phyloP scores from a whole-genome alignment of 2,329 filamentous ascomycete species.

The Aspergillus sp. region DNA sequence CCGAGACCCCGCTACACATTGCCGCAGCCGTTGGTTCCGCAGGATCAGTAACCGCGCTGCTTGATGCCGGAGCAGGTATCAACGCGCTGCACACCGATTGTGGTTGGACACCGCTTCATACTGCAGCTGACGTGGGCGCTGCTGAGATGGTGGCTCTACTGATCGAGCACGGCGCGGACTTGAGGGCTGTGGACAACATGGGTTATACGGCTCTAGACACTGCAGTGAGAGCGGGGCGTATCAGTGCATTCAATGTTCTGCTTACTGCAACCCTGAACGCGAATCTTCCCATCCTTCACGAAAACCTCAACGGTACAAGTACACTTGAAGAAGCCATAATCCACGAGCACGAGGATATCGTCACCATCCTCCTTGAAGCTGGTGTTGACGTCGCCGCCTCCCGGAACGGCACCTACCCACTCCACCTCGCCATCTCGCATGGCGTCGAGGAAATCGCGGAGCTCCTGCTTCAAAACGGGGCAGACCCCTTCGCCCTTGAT shows the following conservation, averaged over 20 bases:
- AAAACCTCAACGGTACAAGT: neutral
- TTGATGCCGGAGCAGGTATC: neutral
- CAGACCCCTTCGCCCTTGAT: neutral
- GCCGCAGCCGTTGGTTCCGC: too few relatives aligned
- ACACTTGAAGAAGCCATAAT: neutral
- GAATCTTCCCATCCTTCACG: neutral
- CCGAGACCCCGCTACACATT: neutral
- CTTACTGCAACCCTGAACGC: neutral
- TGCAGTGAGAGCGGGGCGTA: neutral
- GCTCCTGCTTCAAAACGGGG: neutral
- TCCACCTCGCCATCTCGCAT: neutral
- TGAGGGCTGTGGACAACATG: neutral
- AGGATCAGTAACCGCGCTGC: neutral
- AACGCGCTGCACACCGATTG: neutral
- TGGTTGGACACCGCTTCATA: neutral
- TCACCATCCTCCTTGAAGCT: neutral
- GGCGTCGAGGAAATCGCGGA: neutral
- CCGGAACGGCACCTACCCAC: neutral
- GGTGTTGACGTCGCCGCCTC: neutral
- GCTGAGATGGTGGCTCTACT: neutral
- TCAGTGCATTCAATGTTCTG: neutral
- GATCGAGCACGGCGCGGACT: neutral
- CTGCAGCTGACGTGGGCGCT: neutral
- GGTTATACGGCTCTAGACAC: neutral
- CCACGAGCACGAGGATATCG: neutral